Evolutionary conservation across 1,139 yeast species (phyloP).

Genomic region (Magnusiomyces ingens): DNA sequence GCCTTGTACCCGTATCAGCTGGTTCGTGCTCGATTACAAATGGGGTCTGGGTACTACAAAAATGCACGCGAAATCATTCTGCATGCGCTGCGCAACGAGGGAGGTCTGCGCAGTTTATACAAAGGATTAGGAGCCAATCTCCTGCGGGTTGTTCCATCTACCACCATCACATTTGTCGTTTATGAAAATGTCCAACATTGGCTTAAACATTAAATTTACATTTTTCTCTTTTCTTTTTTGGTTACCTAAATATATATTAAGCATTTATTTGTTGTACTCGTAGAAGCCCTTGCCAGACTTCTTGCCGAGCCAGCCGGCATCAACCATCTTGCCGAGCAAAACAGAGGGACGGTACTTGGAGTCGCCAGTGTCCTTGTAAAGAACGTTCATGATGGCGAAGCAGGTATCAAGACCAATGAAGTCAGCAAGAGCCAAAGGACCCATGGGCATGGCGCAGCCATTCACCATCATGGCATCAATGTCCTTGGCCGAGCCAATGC

Average conservation of each 20-base stretch:
- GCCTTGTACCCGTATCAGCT: constrained; percentile 82
- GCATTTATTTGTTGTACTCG: constrained; percentile 26
- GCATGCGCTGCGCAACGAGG: constrained; percentile 30
- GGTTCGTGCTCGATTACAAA: constrained; percentile 69
- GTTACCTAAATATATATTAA: background rate
- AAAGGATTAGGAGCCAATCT: constrained; percentile 77
- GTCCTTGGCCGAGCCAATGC: constrained; percentile 37
- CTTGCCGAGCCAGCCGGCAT: constrained; percentile 40
- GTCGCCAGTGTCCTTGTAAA: constrained; percentile 38
- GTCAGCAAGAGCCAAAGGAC: constrained; percentile 40
- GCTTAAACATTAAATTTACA: constrained; percentile 7
- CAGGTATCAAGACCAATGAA: constrained; percentile 42
- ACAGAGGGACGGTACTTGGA: constrained; percentile 40
- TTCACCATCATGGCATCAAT: constrained; percentile 41
- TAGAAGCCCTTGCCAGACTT: constrained; percentile 40
- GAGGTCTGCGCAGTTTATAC: constrained; percentile 60
- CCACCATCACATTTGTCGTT: constrained; percentile 71
- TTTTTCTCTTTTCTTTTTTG: background rate
- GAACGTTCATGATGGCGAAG: constrained; percentile 38
- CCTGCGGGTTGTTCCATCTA: constrained; percentile 82
- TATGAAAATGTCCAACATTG: constrained; percentile 54
- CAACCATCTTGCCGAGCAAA: constrained; percentile 36
- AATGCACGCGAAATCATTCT: constrained; percentile 15
- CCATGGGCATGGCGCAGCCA: constrained; percentile 45
- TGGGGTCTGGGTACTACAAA: constrained; percentile 20